These are phyloP conservation scores for Polytrichum formosum DNA, from an alignment of 225 moss, liverwort and hornwort genomes.

Conservation along the genomic window DNA sequence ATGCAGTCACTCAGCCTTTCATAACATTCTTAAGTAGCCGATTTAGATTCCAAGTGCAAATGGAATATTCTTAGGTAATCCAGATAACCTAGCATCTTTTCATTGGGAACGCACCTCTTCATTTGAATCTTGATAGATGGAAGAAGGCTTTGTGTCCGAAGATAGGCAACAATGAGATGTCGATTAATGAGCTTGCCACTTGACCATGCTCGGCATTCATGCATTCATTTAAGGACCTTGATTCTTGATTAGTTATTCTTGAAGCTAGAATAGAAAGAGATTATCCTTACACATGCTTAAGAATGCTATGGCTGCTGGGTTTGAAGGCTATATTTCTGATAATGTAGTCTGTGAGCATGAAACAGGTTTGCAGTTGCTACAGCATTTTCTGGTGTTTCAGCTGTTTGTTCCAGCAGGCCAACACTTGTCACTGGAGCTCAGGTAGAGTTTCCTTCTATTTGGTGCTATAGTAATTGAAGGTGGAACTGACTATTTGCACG, in stretches of 20 bases:
- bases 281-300: neutral
- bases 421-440: constrained; percentile 75
- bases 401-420: constrained; percentile 58
- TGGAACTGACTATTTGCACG: no score
- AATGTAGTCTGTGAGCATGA: neutral
- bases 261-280: neutral
- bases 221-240: neutral
- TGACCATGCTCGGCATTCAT: neutral
- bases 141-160: no score
- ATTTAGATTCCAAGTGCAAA: neutral
- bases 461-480: no score
- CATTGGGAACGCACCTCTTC: no score
- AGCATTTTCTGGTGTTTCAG: constrained; percentile 78
- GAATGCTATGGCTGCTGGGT: no score
- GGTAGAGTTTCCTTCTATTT: constrained; percentile 30
- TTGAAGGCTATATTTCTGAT: neutral
- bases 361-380: constrained; percentile 70
- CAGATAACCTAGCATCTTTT: no score
- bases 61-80: neutral
- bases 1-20: no score
- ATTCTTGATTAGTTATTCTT: neutral
- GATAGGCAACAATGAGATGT: no score
- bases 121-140: no score
- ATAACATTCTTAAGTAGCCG: neutral
- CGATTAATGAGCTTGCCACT: no score